Conservation (phyloP, 352 stramenopile genomes). For the Pythium dissotocum region DNA sequence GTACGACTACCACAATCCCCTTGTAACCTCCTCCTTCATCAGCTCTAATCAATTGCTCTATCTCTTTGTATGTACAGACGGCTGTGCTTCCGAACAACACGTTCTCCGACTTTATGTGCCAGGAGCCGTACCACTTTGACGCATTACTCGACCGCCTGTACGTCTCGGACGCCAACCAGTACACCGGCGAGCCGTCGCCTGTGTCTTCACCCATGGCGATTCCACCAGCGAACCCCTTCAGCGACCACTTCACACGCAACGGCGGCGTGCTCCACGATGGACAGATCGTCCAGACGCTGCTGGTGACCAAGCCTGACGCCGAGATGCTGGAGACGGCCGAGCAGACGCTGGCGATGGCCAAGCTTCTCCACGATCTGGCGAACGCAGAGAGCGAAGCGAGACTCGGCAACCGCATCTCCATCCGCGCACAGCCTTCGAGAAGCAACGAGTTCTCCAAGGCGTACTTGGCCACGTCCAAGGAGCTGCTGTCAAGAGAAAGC, state of each 20-base stretch:
- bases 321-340: conserved; percentile 60
- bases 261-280: conserved; percentile 47
- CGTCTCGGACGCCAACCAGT: conserved; percentile 40
- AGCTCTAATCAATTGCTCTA: neutral
- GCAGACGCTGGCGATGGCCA: conserved; percentile 76
- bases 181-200: conserved; percentile 26
- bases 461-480: conserved; percentile 68
- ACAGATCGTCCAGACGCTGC: conserved; percentile 37
- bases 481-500: conserved; percentile 68
- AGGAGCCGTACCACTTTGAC: conserved; percentile 47
- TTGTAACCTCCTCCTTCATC: neutral
- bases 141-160: conserved; percentile 42
- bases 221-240: conserved; percentile 42
- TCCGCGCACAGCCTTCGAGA: conserved; percentile 45
- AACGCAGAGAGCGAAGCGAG: conserved; percentile 67
- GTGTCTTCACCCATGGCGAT: conserved; percentile 17
- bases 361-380: conserved; percentile 70
- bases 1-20: conserved; percentile 24
- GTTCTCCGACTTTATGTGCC: conserved; percentile 59
- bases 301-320: conserved; percentile 38
- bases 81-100: conserved; percentile 38
- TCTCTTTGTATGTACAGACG: conserved; percentile 1
- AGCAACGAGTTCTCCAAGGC: conserved; percentile 67
- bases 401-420: conserved; percentile 61
- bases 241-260: conserved; percentile 54